Conservation (phyloP, 257 asterid species). For the Solanum chmielewskii region DNA sequence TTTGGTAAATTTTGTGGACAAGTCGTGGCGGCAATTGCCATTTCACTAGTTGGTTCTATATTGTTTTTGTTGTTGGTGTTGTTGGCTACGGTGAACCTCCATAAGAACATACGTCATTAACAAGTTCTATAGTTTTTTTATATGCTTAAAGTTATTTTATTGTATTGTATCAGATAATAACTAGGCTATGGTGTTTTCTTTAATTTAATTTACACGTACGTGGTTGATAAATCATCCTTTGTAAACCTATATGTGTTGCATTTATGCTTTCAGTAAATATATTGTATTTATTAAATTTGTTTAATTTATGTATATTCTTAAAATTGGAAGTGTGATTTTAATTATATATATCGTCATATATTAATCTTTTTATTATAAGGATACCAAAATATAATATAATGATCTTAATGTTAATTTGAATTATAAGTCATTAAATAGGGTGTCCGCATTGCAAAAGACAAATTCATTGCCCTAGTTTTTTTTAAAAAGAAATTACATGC, state of each 20-base stretch:
- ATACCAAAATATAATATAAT: not conserved
- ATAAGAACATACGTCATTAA: slow-evolving; percentile 15
- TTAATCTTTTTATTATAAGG: not conserved
- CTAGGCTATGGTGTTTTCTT: not conserved
- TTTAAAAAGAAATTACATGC: too few relatives aligned
- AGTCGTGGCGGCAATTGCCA: slow-evolving; percentile 23
- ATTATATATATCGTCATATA: not conserved
- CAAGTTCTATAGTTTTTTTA: not conserved
- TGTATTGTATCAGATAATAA: not conserved
- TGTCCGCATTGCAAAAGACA: not conserved
- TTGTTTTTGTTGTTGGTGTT: slow-evolving; percentile 32
- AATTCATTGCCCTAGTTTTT: too few relatives aligned
- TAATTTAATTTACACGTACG: not conserved
- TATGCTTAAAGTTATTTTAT: not conserved
- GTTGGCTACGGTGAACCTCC: slow-evolving; percentile 23
- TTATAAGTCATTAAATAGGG: not conserved
- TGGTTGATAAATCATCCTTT: not conserved
- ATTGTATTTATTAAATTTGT: not conserved
- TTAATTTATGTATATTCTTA: not conserved
- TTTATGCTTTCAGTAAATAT: not conserved
- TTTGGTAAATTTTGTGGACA: slow-evolving; percentile 40
- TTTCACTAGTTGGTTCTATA: slow-evolving; percentile 26
- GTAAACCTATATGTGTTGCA: not conserved
- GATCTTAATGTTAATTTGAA: not conserved
- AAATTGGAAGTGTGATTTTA: not conserved